Conservation (phyloP, 768 basidiomycete genomes). For the Mrakia gelida region DNA sequence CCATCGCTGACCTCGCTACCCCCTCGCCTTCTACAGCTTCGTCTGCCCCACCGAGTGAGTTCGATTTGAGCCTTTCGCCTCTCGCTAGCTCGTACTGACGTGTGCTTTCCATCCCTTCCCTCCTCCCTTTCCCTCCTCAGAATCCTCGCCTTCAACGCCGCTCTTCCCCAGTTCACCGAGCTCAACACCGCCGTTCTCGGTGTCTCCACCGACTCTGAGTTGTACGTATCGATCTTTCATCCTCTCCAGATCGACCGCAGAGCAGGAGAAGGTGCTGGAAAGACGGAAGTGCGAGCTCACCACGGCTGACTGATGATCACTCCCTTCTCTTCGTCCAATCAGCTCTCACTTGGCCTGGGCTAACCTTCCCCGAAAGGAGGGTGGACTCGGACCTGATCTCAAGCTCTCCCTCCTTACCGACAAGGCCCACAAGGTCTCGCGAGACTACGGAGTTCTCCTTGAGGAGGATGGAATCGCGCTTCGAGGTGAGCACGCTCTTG, state of each 20-base stretch:
- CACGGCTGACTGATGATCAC: neutral
- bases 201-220: conserved; percentile 82
- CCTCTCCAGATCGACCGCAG: neutral
- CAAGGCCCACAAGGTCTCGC: conserved; percentile 65
- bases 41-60: conserved; percentile 18
- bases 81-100: conserved; percentile 64
- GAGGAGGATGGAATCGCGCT: conserved; percentile 85
- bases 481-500: conserved; percentile 45
- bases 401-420: conserved; percentile 60
- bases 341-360: conserved; percentile 80
- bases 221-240: conserved; percentile 23
- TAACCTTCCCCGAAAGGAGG: conserved; percentile 61
- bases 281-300: neutral
- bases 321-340: neutral
- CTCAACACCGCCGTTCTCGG: conserved; percentile 74
- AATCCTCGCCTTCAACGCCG: conserved; percentile 90
- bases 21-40: neutral
- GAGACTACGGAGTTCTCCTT: conserved; percentile 81
- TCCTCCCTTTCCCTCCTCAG: conserved; percentile 69
- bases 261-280: too few species aligned
- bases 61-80: neutral
- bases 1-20: neutral
- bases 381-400: conserved; percentile 84
- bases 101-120: conserved; percentile 52
- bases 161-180: conserved; percentile 66